Evolutionary conservation across 1,284 basidiomycete species (phyloP), one percentile per base, ranked within the genome.

Genomic region (Boletellus dicymbophilus): DNA sequence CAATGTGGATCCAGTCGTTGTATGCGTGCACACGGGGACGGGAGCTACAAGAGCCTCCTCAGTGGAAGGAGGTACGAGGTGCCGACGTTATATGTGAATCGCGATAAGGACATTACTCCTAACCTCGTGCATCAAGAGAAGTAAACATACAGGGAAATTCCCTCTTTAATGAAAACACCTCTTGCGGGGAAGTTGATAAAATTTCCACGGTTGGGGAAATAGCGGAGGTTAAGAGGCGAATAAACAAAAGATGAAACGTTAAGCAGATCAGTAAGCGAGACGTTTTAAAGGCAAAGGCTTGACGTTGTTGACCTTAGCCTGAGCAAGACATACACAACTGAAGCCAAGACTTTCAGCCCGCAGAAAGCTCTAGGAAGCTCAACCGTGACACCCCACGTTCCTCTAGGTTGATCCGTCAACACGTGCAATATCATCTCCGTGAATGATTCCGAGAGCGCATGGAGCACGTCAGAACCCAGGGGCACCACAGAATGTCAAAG

Each of bases 51-150:
- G 44, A 52, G 25, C 41, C 48, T 26, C 52, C 33, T 42, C 28
- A 36, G 49, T n/a, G 44, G 40, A 44, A 41, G 44, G 39, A 37
- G 13, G 44, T 46, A 38, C 22, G 25, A 53, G 37, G 28, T 23
- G 44, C 16, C 48, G 23, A 51, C 42, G 44, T 44, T 66, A 63
- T 64, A 62, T 61, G 50, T 48, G 58, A 48, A 11, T 15, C 36
- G 21, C 22, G 38, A 49, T 66, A 56, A 60, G 45, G 56, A 39
- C 53, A 46, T 45, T 37, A 45, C 28, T n/a, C 33, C 49, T 48
- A 49, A 49, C 56, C 54, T 51, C 61, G 61, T 65, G 59, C 26
- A 63, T 66, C 53, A 67, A 48, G 60, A 61, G 63, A 61, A 58
- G 58, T 40, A 23, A n/a, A 50, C 51, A 43, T 46, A 52, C 53